Evolutionary conservation across 2,329 filamentous ascomycete genomes (phyloP).

Genomic region (Aspergillus melleus): DNA sequence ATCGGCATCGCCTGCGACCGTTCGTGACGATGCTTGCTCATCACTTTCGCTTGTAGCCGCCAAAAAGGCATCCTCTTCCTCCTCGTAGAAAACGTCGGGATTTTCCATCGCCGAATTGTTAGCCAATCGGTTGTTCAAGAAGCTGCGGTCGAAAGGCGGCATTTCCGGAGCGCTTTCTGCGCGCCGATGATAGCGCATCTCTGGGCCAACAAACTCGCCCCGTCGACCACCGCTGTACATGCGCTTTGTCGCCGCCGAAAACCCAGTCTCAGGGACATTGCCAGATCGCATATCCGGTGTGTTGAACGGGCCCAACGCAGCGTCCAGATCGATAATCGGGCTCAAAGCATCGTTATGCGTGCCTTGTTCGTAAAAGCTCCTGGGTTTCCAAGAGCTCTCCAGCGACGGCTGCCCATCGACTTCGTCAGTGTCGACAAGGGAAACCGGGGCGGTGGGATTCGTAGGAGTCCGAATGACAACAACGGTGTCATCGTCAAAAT

Average conservation of each 20-base stretch:
- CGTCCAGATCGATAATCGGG: constrained; percentile 90
- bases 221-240: constrained; percentile 52
- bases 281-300: constrained; percentile 54
- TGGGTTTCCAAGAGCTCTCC: constrained; percentile 44
- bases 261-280: constrained; percentile 34
- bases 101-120: constrained; percentile 41
- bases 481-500: constrained; percentile 52
- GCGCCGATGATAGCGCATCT: constrained; percentile 52
- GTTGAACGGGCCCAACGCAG: constrained; percentile 88
- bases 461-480: constrained; percentile 48
- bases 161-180: constrained; percentile 52
- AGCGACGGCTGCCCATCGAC: constrained; percentile 23
- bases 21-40: constrained; percentile 9
- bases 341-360: constrained; percentile 65
- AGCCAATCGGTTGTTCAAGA: constrained; percentile 39
- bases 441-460: constrained; percentile 33
- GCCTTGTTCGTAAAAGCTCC: constrained; percentile 45
- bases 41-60: constrained; percentile 38
- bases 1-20: constrained; percentile 17
- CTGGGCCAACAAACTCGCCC: constrained; percentile 48
- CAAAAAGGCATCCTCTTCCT: constrained; percentile 52
- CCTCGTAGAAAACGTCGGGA: constrained; percentile 51
- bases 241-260: constrained; percentile 42
- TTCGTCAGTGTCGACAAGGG: constrained; percentile 19
- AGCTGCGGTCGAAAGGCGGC: constrained; percentile 48